Base-by-base conservation (phyloP, 2,329 filamentous ascomycete genomes). In the Epichloe elymi region DNA sequence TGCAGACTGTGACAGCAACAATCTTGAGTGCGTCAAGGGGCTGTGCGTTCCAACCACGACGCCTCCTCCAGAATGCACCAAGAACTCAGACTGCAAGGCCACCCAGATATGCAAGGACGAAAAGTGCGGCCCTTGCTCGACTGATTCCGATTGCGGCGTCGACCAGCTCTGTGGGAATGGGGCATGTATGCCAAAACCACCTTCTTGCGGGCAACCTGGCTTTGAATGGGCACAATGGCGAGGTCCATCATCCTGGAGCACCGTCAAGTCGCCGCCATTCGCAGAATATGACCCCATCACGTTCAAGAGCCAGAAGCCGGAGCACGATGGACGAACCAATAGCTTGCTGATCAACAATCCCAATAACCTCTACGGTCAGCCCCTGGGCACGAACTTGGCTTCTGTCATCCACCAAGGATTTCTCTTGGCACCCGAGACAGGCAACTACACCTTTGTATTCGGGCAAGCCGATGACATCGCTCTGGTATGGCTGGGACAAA, bases 161-260 rank as follows among this genome's bases (percentile, higher is more conserved):
- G 46, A 42, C 14, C 37, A 52, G 43, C 8, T 54, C 20, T 54
- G 52, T 15, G 48, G 52, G 11, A 36, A 48, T 26, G 52, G 50
- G 12, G n/a, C 38, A 17, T 54, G 52, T 38, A 51, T 48, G 38
- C 52, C 52, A 33, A 51, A 52, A 19, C 52, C 52, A 19, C 52
- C 52, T 6, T 52, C 50, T 20, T 54, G 52, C 50, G 52, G 52
- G 30, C 50, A 54, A 41, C 50, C 50, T 49, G 52, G 52, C 39
- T 54, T 54, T 36, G 52, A 52, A 44, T 54, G 52, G 52, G 52
- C 52, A 48, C 46, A 54, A 36, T 54, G 52, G 52, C 41, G 50
- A 39, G 52, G 52, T 8, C 52, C 52, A 4, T 35, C 33, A 17
- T 43, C 50, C 6, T 54, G 52, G 52, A 47, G 50, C 14, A 45